Evolutionary conservation across 805 yeast genomes (phyloP), one percentile per base, ranked within the genome.

Genomic region (Kodamaea leandrae): DNA sequence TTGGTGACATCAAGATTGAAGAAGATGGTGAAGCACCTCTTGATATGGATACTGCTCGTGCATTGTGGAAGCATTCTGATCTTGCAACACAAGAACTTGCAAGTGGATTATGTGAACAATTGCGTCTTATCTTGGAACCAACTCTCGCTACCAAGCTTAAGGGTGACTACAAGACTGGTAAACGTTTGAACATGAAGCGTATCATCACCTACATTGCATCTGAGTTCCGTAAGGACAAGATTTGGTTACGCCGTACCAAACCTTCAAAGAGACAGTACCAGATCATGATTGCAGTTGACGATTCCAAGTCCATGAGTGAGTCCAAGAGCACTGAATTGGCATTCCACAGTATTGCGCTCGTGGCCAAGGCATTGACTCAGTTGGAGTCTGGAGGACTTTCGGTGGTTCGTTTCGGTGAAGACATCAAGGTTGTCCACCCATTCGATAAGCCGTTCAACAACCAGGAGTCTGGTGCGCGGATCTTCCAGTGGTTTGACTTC

Each of bases 131-230:
- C 57, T 69, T 93, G 49, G 98, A 90, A 60, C 99, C 99, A 4
- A 93, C 99, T 0, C 69, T 86, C 45, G 95, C 97, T n/a, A 91
- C 98, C 2, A 93, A 93, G 60, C 71, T 93, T 43, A 80, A 78
- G 47, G 99, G 99, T 57, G 99, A 93, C 60, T 93, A 88, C 66
- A 89, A 90, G 64, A 90, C 97, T 2, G 99, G 99, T 61, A 93
- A 93, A 62, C 76, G 99, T 51, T 76, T 93, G 54, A 93, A 93
- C 64, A 90, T 93, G 98, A 93, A 91, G 72, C 76, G 97, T 51
- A 93, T 93, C 54, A 93, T 93, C 55, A 96, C 98, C 5, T 93
- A 91, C 63, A 93, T 93, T 70, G 99, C 99, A 0, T 86, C 96
- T 27, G 96, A 89, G 55, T 93, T 88, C 78, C 82, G 96, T 56